Base-by-base conservation (phyloP, 1,284 basidiomycete species). In the Stereum hirsutum region DNA sequence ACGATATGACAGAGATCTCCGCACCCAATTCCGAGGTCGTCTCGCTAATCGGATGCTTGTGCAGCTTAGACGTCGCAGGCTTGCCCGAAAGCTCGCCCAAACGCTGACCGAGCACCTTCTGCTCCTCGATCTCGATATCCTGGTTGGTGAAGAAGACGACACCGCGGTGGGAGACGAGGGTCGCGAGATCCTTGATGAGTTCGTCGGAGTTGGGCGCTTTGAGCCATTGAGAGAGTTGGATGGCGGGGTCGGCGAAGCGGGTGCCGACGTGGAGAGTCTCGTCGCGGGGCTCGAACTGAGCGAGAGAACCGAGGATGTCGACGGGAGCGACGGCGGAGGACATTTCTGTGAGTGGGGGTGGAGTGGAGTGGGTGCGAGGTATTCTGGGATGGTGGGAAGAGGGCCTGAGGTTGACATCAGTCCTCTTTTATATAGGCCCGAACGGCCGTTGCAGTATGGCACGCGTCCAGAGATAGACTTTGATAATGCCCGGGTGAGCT, bases 81-180 rank as follows among this genome's bases (percentile, higher is more conserved):
- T 77, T 75, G 20, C 80, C 81, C 3, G 73, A 63, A 2, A 77
- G 63, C 44, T 69, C 60, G 3, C 81, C 81, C 15, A 86, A 58
- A 20, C 65, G 62, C 27, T 65, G 57, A 7, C 63, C 68, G 27
- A 79, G 65, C 34, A 54, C 49, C 45, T 66, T 66, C 53, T 75
- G 69, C 42, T 75, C 62, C 6, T 64, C 60, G 7, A 70, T 51
- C 3, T 62, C 61, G 41, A 76, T 48, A 33, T 68, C 63, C 50
- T 78, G 82, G 23, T 71, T 63, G 17, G 74, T 68, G 70, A 88
- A 83, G 63, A 86, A 84, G 23, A 81, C 80, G 37, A 86, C 83
- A 10, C 81, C 81, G 31, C 82, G 76, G 46, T 81, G 73, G 2
- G 81, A 76, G 44, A 85, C 68, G 40, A 78, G 67, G 4, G 68